These are phyloP conservation scores for Mimosa pudica DNA, from an alignment of 306 rosid genomes.

Conservation along the genomic window DNA sequence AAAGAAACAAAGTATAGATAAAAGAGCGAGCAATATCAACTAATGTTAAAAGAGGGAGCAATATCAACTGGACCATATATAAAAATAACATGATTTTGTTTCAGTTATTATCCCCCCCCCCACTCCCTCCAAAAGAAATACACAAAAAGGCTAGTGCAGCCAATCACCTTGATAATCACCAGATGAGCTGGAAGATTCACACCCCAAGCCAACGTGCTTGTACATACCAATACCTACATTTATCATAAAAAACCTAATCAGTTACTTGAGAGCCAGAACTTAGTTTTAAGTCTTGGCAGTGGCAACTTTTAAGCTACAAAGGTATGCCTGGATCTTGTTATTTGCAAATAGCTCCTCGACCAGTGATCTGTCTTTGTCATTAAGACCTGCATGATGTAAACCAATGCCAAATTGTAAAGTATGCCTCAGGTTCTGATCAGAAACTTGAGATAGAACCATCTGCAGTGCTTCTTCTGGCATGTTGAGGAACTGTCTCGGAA, in stretches of 20 bases:
- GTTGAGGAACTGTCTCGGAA: slow-evolving; percentile 80
- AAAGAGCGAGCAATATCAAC: neutral
- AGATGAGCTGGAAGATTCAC: slow-evolving; percentile 99
- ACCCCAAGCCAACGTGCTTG: slow-evolving; percentile 99
- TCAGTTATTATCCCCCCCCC: neutral
- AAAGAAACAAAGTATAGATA: slow-evolving; percentile 18
- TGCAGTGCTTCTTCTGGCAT: slow-evolving; percentile 84
- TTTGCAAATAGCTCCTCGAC: slow-evolving; percentile 95
- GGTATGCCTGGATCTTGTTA: slow-evolving; percentile 90
- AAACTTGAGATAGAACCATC: slow-evolving; percentile 91
- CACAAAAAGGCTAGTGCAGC: neutral
- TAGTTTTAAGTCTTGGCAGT: neutral
- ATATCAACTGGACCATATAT: neutral
- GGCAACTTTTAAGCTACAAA: slow-evolving; percentile 32
- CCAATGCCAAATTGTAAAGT: slow-evolving; percentile 98
- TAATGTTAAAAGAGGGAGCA: too few relatives aligned
- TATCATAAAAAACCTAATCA: slow-evolving; percentile 29
- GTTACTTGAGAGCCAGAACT: slow-evolving; percentile 10
- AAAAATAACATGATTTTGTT: neutral
- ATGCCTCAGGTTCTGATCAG: slow-evolving; percentile 90
- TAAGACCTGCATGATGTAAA: slow-evolving; percentile 93
- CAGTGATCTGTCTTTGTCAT: slow-evolving; percentile 90
- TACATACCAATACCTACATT: slow-evolving; percentile 83
- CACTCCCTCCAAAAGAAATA: neutral
- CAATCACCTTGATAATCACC: slow-evolving; percentile 86